Percentiles rank a stretch among this genome's conserved stretches.
Conservation (phyloP, 176 grass and related monocot species). For the Zea mays region Zm-B73-REFERENCE-NAM-5.0 NC_050098.1:236829001-236829500, state of each 20-base stretch:
- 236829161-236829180: slow-evolving; percentile 62
- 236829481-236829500: no score
- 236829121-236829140: slow-evolving; percentile 58
- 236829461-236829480: no score
- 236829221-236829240: slow-evolving; percentile 32
- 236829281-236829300: background rate
- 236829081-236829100: slow-evolving; percentile 63
- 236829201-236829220: slow-evolving; percentile 60
- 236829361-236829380: no score
- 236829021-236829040: no score
- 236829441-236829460: no score
- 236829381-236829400: no score
- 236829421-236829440: no score
- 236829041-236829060: background rate
- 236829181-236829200: slow-evolving; percentile 41
- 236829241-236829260: slow-evolving; percentile 34
- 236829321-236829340: no score
- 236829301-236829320: no score
- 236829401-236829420: no score
- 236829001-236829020: background rate
- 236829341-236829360: no score
- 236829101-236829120: slow-evolving; percentile 59
- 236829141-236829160: slow-evolving; percentile 57
- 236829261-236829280: slow-evolving; percentile 66
- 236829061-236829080: slow-evolving; percentile 33